Conservation (phyloP, 306 rosid genomes). For the Mimosa pudica region DNA sequence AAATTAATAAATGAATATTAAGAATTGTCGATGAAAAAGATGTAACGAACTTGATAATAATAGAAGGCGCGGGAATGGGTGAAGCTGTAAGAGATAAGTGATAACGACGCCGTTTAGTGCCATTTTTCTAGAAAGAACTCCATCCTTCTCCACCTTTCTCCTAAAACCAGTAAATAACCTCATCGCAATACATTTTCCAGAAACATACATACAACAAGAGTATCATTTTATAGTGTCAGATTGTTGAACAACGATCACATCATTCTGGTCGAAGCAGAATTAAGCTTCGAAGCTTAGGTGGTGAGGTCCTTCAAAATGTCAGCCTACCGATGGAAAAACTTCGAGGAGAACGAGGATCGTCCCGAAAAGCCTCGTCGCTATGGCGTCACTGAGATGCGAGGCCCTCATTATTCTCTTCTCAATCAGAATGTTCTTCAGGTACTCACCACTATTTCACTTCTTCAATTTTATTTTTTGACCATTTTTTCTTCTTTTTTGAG, state of each 20-base stretch:
- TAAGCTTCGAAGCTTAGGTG: not conserved
- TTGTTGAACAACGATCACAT: not conserved
- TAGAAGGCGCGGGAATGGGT: not conserved
- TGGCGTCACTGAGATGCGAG: conserved; percentile 87
- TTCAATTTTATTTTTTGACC: not conserved
- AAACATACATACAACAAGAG: not conserved
- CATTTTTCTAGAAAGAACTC: conserved; percentile 41
- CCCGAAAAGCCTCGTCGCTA: conserved; percentile 82
- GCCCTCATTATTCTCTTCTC: conserved; percentile 62
- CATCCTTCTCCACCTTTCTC: conserved; percentile 7
- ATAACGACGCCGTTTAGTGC: not conserved
- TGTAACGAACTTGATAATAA: no score
- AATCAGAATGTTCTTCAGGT: conserved; percentile 74
- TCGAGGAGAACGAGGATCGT: conserved; percentile 82
- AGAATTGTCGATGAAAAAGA: no score
- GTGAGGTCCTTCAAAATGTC: conserved; percentile 42
- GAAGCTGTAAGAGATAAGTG: not conserved
- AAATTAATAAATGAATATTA: no score
- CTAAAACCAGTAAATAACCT: not conserved
- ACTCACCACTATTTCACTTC: not conserved
- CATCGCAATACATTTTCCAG: not conserved
- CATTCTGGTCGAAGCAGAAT: not conserved
- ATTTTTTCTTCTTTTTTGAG: not conserved
- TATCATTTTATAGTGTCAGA: not conserved
- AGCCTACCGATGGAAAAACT: conserved; percentile 73